These are phyloP conservation scores for Nyctanthes arbortristis DNA, from an alignment of 257 asterid species.

Conservation along the genomic window DNA sequence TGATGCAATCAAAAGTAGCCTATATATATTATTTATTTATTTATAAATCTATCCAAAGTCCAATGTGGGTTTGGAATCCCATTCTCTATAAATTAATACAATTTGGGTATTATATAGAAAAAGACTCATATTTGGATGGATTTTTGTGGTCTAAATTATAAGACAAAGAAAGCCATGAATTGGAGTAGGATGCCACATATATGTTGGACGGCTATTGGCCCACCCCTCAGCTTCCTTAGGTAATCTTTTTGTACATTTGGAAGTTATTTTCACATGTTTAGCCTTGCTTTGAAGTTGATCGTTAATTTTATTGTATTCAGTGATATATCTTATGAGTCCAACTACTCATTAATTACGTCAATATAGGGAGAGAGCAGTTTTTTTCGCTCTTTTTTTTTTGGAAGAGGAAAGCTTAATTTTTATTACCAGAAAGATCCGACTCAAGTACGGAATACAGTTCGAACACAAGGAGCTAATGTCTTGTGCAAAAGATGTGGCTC, in stretches of 20 bases:
- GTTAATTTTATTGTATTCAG: neutral
- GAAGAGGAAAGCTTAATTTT: too few relatives aligned
- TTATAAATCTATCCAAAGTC: too few relatives aligned
- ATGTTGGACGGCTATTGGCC: neutral
- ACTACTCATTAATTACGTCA: too few relatives aligned
- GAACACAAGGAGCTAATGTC: too few relatives aligned
- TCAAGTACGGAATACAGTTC: too few relatives aligned
- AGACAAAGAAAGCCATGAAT: constrained; percentile 20
- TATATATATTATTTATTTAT: too few relatives aligned
- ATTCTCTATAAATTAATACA: constrained; percentile 16
- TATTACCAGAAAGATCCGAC: too few relatives aligned
- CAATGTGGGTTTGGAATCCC: constrained; percentile 17
- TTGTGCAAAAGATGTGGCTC: too few relatives aligned
- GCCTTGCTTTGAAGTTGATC: constrained; percentile 7
- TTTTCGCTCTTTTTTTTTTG: constrained; percentile 1
- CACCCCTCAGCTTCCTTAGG: constrained; percentile 13
- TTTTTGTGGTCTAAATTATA: constrained; percentile 26
- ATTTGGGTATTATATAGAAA: constrained; percentile 17
- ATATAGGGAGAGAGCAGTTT: too few relatives aligned
- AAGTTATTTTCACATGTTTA: neutral
- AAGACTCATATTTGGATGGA: neutral
- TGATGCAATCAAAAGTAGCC: too few relatives aligned
- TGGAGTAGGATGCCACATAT: constrained; percentile 41
- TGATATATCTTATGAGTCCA: neutral
- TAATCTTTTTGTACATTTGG: neutral